phyloP scores from a whole-genome alignment of 2,329 filamentous ascomycete species.

The Sarocladiaceae sp. region DNA sequence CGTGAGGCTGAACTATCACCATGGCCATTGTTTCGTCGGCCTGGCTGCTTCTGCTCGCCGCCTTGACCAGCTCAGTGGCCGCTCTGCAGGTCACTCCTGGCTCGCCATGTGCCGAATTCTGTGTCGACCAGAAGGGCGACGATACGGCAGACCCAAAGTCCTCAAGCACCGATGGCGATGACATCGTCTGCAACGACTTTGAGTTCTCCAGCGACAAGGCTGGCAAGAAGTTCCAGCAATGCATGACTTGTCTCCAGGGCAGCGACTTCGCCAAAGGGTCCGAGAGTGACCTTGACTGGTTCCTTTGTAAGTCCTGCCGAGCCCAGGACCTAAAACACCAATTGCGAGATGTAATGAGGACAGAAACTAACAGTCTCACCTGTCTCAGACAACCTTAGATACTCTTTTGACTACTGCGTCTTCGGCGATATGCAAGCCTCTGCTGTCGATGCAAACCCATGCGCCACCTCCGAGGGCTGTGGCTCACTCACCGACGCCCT shows the following conservation, averaged over 20 bases:
- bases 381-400: slow-evolving; percentile 47
- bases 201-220: slow-evolving; percentile 31
- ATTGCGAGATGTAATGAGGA: too few relatives aligned
- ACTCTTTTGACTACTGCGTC: slow-evolving; percentile 47
- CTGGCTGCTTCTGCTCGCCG: neutral
- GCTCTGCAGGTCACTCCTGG: slow-evolving; percentile 48
- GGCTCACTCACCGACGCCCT: slow-evolving; percentile 38
- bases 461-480: slow-evolving; percentile 47
- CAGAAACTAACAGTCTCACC: neutral
- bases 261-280: slow-evolving; percentile 41
- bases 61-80: neutral
- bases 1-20: too few relatives aligned
- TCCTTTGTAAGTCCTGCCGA: slow-evolving; percentile 45
- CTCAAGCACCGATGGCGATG: slow-evolving; percentile 37
- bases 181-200: slow-evolving; percentile 45
- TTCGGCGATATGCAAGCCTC: slow-evolving; percentile 48
- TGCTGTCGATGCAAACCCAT: slow-evolving; percentile 40
- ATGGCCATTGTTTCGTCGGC: neutral
- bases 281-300: slow-evolving; percentile 53
- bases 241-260: slow-evolving; percentile 48
- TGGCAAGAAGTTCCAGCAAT: slow-evolving; percentile 44
- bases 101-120: slow-evolving; percentile 50
- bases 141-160: slow-evolving; percentile 42
- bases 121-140: slow-evolving; percentile 36
- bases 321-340: too few relatives aligned